Percentiles rank a stretch among this genome's conserved stretches.
Conservation (phyloP, 2,329 filamentous ascomycete genomes). For the Fusarium sp. region DNA sequence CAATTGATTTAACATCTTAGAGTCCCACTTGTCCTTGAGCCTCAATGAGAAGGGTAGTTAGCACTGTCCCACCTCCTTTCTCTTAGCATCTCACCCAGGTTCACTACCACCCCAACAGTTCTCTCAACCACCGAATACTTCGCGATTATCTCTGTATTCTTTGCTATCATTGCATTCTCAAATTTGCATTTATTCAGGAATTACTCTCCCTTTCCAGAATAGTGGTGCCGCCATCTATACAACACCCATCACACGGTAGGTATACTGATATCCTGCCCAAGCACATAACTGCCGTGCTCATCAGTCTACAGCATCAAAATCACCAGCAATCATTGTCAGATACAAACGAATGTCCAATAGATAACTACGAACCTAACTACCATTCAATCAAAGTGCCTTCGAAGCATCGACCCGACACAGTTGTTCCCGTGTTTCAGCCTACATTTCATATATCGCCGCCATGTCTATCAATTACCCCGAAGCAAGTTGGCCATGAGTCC, state of each 20-base stretch:
- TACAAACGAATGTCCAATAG: not conserved
- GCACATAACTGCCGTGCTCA: not conserved
- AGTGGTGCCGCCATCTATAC: no score
- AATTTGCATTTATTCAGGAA: not conserved
- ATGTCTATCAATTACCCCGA: not conserved
- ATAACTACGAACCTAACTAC: not conserved
- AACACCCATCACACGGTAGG: no score
- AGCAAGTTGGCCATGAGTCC: constrained; percentile 17
- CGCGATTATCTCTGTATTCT: not conserved
- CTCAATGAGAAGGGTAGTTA: not conserved
- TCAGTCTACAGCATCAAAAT: not conserved
- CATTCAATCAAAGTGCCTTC: not conserved
- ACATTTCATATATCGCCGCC: not conserved
- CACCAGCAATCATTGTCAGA: not conserved
- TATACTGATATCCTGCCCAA: not conserved
- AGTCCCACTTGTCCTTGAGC: not conserved
- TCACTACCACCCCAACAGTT: not conserved
- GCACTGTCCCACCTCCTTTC: not conserved
- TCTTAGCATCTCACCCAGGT: not conserved
- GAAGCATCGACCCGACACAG: no score
- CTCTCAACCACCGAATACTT: not conserved
- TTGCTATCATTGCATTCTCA: no score
- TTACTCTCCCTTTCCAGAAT: no score
- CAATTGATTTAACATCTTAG: not conserved
- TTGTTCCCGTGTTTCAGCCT: not conserved